Evolutionary conservation across 495 filamentous ascomycete species (phyloP), one percentile per base, ranked within the genome.

Genomic region (Letharia lupina): DNA sequence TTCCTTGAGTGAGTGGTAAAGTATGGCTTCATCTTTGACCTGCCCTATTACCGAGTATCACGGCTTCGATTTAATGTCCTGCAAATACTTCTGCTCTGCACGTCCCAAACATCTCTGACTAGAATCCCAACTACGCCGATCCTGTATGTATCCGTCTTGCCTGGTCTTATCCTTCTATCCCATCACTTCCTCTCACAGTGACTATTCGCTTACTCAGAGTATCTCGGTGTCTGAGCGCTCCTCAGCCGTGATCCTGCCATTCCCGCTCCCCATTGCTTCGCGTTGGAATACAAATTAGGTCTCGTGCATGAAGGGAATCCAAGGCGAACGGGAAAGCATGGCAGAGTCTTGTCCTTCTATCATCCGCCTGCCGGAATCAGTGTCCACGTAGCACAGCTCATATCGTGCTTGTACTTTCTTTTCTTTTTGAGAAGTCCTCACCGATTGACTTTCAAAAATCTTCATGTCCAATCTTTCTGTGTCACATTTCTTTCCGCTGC

Each of bases 281-380:
- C 37, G 39, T 37, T 44, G 41, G n/a, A 60, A 23, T 44, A 44
- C 48, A 35, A 12, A 31, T 52, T 33, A 7, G 42, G 39, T 31
- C 57, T 47, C 44, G 57, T 63, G 60, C 63, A 70, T 67, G 50
- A 63, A 69, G 20, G 18, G 35, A 56, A n/a, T 31, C 61, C 63
- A 52, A 64, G 67, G 40, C 48, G 42, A 56, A n/a, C 62, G 31
- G 54, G 60, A 62, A 70, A 64, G 65, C 39, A 41, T 40, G 12
- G 39, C 58, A 61, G 28, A 61, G 33, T 52, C 16, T 28, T 63
- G 16, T 66, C 42, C 16, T 66, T 63, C 47, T 66, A 66, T 58
- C 64, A 60, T 63, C 67, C 63, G 42, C 64, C 64, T 12, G 50
- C 48, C 6, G 44, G n/a, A 11, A 40, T n/a, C 58, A 48, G 57